Evolutionary conservation across 2,329 filamentous ascomycete species (phyloP).

Genomic region (Sporothrix brunneoviolacea): DNA sequence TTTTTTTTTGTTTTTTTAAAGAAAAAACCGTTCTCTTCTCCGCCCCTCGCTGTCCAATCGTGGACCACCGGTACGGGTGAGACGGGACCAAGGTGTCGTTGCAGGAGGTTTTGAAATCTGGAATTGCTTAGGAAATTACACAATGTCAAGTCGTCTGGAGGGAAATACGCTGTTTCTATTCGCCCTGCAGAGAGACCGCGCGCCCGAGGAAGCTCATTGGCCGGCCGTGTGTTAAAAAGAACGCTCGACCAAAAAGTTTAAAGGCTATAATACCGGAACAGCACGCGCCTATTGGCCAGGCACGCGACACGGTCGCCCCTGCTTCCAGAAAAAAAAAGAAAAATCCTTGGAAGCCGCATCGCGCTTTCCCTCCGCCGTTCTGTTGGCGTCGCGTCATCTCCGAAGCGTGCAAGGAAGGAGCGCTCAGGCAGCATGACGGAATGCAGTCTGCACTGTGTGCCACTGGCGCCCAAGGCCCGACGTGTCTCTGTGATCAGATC

Average conservation of each 20-base stretch:
- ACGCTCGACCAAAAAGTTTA: background rate
- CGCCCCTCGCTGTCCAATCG: too few species aligned
- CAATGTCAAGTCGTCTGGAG: too few species aligned
- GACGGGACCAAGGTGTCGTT: too few species aligned
- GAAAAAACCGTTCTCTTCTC: too few species aligned
- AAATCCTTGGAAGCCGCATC: background rate
- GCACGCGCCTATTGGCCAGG: conserved; percentile 18
- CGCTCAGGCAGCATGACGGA: background rate
- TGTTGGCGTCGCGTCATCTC: conserved; percentile 16
- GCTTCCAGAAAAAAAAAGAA: conserved; percentile 3
- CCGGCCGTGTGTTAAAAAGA: background rate
- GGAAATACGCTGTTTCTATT: too few species aligned
- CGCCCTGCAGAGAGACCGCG: background rate
- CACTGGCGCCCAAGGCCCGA: too few species aligned
- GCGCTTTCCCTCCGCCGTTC: conserved; percentile 5
- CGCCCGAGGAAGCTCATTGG: conserved; percentile 9
- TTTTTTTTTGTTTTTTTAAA: too few species aligned
- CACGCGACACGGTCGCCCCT: conserved; percentile 17
- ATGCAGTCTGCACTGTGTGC: background rate
- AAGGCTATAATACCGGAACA: background rate
- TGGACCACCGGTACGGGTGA: too few species aligned
- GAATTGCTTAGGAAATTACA: too few species aligned
- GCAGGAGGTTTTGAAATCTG: too few species aligned
- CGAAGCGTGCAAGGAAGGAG: conserved; percentile 10
- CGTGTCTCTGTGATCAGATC: too few species aligned